Evolutionary conservation across 2,329 filamentous ascomycete genomes (phyloP).

Genomic region (Eutypella sp.): DNA sequence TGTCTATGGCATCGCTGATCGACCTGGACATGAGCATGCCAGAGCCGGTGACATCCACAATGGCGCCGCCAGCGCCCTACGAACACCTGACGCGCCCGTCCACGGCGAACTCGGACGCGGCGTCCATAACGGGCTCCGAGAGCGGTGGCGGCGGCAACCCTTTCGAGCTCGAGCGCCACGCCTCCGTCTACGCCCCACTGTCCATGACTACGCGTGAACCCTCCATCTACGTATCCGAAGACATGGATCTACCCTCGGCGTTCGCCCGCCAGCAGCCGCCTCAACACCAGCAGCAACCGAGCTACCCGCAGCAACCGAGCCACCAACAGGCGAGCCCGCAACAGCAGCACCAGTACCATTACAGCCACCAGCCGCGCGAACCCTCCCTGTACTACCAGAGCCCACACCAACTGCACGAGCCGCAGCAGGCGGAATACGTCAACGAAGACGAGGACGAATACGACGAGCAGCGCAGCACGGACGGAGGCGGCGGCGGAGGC

Average conservation of each 20-base stretch:
- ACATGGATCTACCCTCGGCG: slow-evolving; percentile 43
- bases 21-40: slow-evolving; percentile 52
- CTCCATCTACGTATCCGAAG: slow-evolving; percentile 58
- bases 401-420: not conserved
- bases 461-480: too few species aligned
- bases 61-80: too few species aligned
- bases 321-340: slow-evolving; percentile 6
- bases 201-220: slow-evolving; percentile 43
- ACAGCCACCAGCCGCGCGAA: slow-evolving; percentile 12
- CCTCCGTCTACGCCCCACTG: slow-evolving; percentile 45
- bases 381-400: not conserved
- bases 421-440: not conserved
- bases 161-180: slow-evolving; percentile 60
- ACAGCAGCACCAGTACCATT: slow-evolving; percentile 9
- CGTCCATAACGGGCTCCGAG: slow-evolving; percentile 52
- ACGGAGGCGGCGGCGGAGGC: too few species aligned
- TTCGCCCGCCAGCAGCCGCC: slow-evolving; percentile 13
- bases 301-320: slow-evolving; percentile 9
- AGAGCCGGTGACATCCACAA: slow-evolving; percentile 42
- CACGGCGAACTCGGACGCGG: slow-evolving; percentile 55
- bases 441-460: too few species aligned
- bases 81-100: slow-evolving; percentile 51
- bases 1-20: slow-evolving; percentile 42
- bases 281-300: slow-evolving; percentile 1
- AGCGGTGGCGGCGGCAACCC: slow-evolving; percentile 51